Percentiles rank a stretch among this genome's conserved stretches.
Evolutionary conservation across 805 yeast genomes (phyloP).

Genomic region (Yarrowia deformans): DNA sequence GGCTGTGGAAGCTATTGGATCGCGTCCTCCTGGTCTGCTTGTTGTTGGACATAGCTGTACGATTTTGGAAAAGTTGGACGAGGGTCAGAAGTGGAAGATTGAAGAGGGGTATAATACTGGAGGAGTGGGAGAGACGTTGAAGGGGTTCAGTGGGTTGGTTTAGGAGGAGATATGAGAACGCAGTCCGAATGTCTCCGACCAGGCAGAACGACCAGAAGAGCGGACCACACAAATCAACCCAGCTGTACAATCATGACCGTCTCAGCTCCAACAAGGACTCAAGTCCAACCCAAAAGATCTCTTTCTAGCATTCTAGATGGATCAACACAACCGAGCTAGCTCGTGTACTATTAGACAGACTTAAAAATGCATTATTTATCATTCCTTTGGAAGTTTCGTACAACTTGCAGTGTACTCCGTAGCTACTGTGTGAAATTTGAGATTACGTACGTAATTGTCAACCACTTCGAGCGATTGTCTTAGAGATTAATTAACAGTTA

Average conservation of each 20-base stretch:
- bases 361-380: constrained; percentile 10
- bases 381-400: no score
- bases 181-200: no score
- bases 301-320: background rate
- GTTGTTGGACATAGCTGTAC: constrained; percentile 82
- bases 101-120: constrained; percentile 54
- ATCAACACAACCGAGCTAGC: background rate
- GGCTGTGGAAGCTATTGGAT: constrained; percentile 78
- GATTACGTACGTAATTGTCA: no score
- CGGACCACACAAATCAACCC: no score
- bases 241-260: no score
- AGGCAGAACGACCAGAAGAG: background rate
- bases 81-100: constrained; percentile 54
- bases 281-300: no score
- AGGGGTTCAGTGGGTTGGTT: background rate
- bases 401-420: no score
- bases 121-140: background rate
- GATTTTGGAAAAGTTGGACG: constrained; percentile 52
- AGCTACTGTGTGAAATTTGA: no score
- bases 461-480: no score
- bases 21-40: constrained; percentile 91
- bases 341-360: background rate
- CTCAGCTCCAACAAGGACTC: no score
- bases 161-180: background rate
- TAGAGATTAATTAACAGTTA: no score